Conservation (phyloP, 495 filamentous ascomycete species). For the Stereocaulon alpinum region DNA sequence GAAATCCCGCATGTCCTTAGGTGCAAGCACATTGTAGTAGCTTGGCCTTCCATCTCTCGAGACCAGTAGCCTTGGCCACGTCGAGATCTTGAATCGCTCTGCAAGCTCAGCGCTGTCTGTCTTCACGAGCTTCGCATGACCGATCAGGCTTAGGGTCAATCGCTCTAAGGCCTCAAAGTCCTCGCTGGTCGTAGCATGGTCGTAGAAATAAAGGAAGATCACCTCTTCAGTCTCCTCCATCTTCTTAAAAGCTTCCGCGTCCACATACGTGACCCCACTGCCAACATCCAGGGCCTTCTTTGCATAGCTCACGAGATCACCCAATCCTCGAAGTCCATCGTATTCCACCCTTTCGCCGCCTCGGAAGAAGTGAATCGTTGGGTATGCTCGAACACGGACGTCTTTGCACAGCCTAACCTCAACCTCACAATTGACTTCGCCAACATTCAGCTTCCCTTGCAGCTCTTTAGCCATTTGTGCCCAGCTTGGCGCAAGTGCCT, state of each 20-base stretch:
- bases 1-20: constrained; percentile 82
- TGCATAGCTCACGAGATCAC: constrained; percentile 77
- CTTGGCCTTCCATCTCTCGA: constrained; percentile 79
- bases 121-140: constrained; percentile 85
- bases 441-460: constrained; percentile 77
- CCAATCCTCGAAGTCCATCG: constrained; percentile 81
- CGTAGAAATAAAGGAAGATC: constrained; percentile 94
- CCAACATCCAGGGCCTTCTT: constrained; percentile 74
- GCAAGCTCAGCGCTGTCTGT: constrained; percentile 63
- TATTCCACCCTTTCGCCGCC: constrained; percentile 90
- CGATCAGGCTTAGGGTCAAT: constrained; percentile 73
- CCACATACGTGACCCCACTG: constrained; percentile 69
- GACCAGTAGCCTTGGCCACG: constrained; percentile 85
- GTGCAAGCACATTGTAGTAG: constrained; percentile 75
- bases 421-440: constrained; percentile 89
- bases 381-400: constrained; percentile 63
- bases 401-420: constrained; percentile 85
- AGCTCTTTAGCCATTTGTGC: constrained; percentile 79
- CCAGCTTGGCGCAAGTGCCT: constrained; percentile 86
- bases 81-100: constrained; percentile 83
- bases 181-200: constrained; percentile 82
- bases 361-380: constrained; percentile 87
- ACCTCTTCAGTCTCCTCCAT: constrained; percentile 91
- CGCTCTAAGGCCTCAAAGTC: constrained; percentile 86
- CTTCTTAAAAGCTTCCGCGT: constrained; percentile 62